Evolutionary conservation across 495 filamentous ascomycete genomes (phyloP), one percentile per base, ranked within the genome.

Genomic region (Cercophora sp.): DNA sequence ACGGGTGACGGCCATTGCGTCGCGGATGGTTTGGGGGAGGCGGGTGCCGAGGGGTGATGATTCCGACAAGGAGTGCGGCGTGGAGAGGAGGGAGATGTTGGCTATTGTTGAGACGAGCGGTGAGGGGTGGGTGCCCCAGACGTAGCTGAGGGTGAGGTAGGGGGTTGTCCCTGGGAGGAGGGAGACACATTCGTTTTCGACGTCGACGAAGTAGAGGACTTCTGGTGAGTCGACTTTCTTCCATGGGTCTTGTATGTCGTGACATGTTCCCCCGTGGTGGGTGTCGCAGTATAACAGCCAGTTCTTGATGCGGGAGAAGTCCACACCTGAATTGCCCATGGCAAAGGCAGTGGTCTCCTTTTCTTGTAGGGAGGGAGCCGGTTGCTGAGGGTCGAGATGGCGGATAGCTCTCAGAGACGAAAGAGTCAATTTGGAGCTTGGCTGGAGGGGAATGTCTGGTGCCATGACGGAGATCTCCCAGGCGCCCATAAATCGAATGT

Each of bases 1-100:
- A 8, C 24, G 25, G 6, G 48, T 51, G 16, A 43, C 40, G n/a
- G 22, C 10, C 5, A 51, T 29, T 2, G 48, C 26, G 23, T 51
- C 48, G n/a, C 25, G 22, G 9, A 43, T 42, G 35, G 48, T 43
- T 4, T 41, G 22, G 4, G 48, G 48, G 13, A 51, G 48, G 9
- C 16, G 20, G 2, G 5, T 24, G 2, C 29, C 29, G 18, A 48
- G 8, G 11, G 15, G 16, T 8, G 29, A 35, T 20, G 37, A 19
- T 22, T 41, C 37, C 4, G n/a, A 15, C 37, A 41, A 22, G 5
- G 37, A 41, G 37, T 22, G 15, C 18, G 37, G 18, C 23, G n/a
- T 18, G 19, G 3, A 19, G 9, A 41, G 13, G 8, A 5, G 11
- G 15, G 10, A 15, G n/a, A 41, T 41, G 16, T 22, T 41, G 3